Conservation (phyloP, 495 filamentous ascomycete species). For the Tuber indicum region DNA sequence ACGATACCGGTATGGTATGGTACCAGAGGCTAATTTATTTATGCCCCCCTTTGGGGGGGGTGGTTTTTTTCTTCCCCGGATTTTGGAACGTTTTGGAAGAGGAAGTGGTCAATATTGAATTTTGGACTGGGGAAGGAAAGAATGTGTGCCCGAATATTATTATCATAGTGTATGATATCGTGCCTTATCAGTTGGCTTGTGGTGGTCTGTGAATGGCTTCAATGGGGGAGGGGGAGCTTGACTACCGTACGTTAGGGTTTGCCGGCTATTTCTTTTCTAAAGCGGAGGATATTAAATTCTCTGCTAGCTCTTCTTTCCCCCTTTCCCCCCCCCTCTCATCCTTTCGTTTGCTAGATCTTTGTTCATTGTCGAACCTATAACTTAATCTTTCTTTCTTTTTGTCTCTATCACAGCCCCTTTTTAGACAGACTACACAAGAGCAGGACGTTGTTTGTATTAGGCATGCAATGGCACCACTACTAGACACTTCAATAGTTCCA, state of each 20-base stretch:
- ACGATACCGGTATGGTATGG: too few species aligned
- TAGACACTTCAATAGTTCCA: slow-evolving; percentile 29
- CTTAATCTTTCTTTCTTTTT: slow-evolving; percentile 1
- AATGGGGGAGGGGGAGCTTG: neutral
- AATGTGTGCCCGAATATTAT: too few species aligned
- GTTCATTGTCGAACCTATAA: slow-evolving; percentile 15
- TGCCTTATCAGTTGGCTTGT: neutral
- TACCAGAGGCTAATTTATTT: too few species aligned
- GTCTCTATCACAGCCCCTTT: slow-evolving; percentile 5
- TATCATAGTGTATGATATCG: neutral
- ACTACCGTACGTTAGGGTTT: neutral
- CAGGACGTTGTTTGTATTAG: neutral
- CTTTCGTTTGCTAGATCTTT: slow-evolving; percentile 9
- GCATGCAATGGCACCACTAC: slow-evolving; percentile 39
- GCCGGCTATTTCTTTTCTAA: slow-evolving; percentile 6
- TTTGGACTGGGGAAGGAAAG: too few species aligned
- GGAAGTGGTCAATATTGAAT: too few species aligned
- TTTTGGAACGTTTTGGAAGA: neutral
- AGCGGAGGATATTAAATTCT: neutral
- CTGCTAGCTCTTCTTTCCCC: neutral
- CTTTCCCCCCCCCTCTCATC: neutral
- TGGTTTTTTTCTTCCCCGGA: neutral
- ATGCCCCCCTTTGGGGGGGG: too few species aligned
- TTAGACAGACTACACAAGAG: neutral
- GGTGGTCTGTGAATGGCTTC: neutral